These are phyloP conservation scores for Acanthochlamys bracteata DNA, from an alignment of 106 monocot species.

Conservation along the genomic window DNA sequence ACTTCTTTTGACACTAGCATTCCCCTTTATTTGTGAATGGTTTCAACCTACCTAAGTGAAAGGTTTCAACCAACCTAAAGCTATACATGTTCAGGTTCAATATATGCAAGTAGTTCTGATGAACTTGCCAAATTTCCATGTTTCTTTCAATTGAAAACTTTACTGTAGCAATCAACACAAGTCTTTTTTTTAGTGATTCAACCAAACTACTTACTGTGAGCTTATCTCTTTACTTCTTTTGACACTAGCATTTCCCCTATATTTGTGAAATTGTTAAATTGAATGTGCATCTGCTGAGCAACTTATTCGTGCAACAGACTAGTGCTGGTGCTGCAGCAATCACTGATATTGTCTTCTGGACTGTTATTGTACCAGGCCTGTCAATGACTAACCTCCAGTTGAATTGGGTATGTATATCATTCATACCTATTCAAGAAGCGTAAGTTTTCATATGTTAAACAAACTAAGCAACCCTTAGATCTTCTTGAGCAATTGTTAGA, in stretches of 20 bases:
- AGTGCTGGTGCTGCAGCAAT: conserved; percentile 4
- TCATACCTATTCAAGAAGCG: no score
- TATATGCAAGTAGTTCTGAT: no score
- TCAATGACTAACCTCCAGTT: neutral
- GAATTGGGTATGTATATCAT: neutral
- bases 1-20: neutral
- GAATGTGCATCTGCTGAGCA: neutral
- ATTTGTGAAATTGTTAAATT: neutral
- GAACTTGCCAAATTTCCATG: neutral
- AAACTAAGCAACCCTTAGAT: no score
- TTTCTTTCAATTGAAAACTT: no score
- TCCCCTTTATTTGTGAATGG: neutral
- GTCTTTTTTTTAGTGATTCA: no score
- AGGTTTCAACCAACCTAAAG: neutral
- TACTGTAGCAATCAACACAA: no score
- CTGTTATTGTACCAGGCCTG: neutral
- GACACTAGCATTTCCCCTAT: neutral
- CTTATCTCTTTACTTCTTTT: neutral
- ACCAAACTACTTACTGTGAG: no score
- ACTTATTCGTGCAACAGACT: neutral
- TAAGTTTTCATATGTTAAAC: neutral
- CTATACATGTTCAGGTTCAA: neutral
- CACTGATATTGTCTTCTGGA: conserved; percentile 4
- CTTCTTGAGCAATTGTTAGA: no score
- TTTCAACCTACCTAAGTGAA: no score